A percentile compares a stretch with the other conserved stretches of the same genome.
Conservation (phyloP, 192 early-diverging fungal genomes). For the Chytriomyces sp. region DNA sequence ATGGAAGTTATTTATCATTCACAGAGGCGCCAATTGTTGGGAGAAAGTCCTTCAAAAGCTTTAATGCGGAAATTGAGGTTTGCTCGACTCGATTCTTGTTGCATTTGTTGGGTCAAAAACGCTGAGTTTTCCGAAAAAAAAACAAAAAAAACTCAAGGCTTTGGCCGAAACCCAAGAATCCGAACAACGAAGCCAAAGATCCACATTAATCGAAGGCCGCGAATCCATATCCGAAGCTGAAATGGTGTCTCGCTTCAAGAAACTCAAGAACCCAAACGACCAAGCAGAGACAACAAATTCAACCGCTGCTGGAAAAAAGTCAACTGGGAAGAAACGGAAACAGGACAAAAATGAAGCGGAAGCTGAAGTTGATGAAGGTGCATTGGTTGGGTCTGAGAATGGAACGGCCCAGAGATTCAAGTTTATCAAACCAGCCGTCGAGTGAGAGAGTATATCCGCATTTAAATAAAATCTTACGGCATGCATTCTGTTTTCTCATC, state of each 20-base stretch:
- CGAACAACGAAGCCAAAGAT: background rate
- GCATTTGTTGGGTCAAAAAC: no score
- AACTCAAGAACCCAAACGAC: background rate
- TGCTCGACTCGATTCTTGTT: background rate
- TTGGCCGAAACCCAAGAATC: slow-evolving; percentile 3
- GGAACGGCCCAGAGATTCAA: slow-evolving; percentile 14
- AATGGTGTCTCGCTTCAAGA: slow-evolving; percentile 9
- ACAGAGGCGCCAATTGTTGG: slow-evolving; percentile 20
- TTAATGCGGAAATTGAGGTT: slow-evolving; percentile 28
- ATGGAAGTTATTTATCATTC: slow-evolving; percentile 20
- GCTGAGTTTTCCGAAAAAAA: background rate
- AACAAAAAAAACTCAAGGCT: background rate
- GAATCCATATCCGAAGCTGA: slow-evolving; percentile 7
- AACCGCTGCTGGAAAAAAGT: background rate
- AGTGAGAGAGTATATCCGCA: background rate
- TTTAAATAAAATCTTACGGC: no score
- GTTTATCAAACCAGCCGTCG: slow-evolving; percentile 10
- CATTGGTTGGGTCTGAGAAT: background rate
- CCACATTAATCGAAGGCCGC: background rate
- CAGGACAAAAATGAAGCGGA: background rate
- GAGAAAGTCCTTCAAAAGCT: slow-evolving; percentile 26
- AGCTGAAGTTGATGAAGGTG: background rate
- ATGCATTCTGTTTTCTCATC: no score
- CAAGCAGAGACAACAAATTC: background rate
- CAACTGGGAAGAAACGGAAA: background rate